A percentile compares a stretch with the other conserved stretches of the same genome.
These are phyloP conservation scores for Nakazawaea peltata DNA, from an alignment of 805 yeast species.

Conservation along the genomic window DNA sequence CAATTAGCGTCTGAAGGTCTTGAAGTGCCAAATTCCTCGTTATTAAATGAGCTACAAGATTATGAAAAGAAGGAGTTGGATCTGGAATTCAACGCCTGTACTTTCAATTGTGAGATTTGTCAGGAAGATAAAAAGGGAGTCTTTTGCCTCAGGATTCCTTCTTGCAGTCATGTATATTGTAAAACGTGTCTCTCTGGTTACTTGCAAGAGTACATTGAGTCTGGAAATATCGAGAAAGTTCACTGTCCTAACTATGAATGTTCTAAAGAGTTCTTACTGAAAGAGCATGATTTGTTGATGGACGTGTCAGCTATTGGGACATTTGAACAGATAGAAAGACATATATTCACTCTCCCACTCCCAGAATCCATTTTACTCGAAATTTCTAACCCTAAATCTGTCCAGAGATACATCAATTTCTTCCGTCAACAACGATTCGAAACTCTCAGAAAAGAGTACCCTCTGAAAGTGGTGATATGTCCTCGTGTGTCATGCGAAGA, in stretches of 20 bases:
- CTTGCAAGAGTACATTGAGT: slow-evolving; percentile 29
- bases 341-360: not conserved
- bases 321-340: not conserved
- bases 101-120: slow-evolving; percentile 52
- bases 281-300: not conserved
- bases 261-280: slow-evolving; percentile 17
- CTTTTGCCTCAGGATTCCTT: slow-evolving; percentile 25
- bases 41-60: no score
- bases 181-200: slow-evolving; percentile 34
- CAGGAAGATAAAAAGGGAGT: slow-evolving; percentile 39
- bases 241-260: slow-evolving; percentile 55
- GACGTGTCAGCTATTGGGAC: not conserved
- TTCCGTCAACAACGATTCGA: slow-evolving; percentile 32
- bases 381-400: not conserved
- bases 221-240: slow-evolving; percentile 41
- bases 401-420: not conserved
- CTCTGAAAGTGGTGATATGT: slow-evolving; percentile 41
- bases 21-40: no score
- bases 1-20: no score
- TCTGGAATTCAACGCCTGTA: slow-evolving; percentile 23
- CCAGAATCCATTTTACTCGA: not conserved
- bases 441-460: slow-evolving; percentile 34
- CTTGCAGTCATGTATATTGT: slow-evolving; percentile 46
- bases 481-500: slow-evolving; percentile 36
- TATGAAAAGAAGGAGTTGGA: slow-evolving; percentile 18